Conservation (phyloP, 345 rosid species). For the Rhodamnia rubescens region DNA sequence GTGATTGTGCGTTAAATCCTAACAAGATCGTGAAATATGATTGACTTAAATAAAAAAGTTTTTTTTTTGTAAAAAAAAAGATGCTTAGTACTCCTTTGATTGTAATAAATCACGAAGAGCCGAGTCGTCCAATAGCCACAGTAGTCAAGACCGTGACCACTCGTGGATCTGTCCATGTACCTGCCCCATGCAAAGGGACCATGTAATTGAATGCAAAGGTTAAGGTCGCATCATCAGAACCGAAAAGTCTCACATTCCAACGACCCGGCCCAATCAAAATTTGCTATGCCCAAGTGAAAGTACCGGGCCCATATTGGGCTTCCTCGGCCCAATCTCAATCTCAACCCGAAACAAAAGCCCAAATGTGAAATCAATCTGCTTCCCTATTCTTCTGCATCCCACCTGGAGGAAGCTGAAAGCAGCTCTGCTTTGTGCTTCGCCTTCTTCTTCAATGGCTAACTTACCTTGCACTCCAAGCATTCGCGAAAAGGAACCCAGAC, state of each 20-base stretch:
- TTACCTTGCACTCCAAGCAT: constrained; percentile 49
- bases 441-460: background rate
- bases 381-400: background rate
- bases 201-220: background rate
- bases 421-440: background rate
- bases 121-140: no score
- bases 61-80: no score
- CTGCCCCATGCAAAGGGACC: background rate
- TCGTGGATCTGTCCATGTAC: background rate
- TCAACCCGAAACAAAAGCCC: background rate
- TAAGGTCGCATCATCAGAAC: background rate
- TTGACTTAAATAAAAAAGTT: no score
- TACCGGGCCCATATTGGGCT: background rate
- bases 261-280: background rate
- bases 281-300: background rate
- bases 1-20: no score
- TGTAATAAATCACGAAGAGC: no score
- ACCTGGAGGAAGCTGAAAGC: background rate
- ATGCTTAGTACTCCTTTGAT: no score
- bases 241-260: background rate
- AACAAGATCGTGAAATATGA: no score
- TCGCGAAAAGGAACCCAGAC: constrained; percentile 27
- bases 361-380: background rate
- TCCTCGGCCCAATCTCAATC: background rate
- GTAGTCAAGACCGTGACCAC: background rate